phyloP scores from a whole-genome alignment of 352 stramenopile genomes.

The Globisporangium perplexum region DNA sequence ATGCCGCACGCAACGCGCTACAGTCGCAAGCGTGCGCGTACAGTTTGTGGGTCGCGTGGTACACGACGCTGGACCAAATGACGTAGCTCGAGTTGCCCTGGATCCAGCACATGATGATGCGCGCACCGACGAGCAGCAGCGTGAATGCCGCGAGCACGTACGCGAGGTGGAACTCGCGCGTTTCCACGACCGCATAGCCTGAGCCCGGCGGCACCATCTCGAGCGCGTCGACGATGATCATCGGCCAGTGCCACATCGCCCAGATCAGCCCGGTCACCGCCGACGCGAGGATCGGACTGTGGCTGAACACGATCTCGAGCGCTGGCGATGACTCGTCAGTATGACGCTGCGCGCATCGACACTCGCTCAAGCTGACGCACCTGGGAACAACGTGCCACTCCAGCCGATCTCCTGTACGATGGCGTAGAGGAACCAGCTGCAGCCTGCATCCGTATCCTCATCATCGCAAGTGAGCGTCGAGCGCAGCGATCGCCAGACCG shows the following conservation, averaged over 20 bases:
- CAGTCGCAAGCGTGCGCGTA: conserved; percentile 31
- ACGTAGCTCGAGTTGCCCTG: conserved; percentile 85
- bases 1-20: too few species aligned
- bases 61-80: conserved; percentile 86
- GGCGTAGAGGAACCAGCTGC: conserved; percentile 81
- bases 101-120: conserved; percentile 90
- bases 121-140: conserved; percentile 70
- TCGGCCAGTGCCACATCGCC: conserved; percentile 84
- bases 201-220: conserved; percentile 66
- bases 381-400: conserved; percentile 85
- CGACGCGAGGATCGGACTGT: conserved; percentile 84
- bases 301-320: conserved; percentile 83
- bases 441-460: conserved; percentile 42
- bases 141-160: conserved; percentile 81
- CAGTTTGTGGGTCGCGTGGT: conserved; percentile 84
- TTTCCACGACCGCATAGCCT: conserved; percentile 75
- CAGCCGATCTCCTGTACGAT: conserved; percentile 83
- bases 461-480: not conserved
- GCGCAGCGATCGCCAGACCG: not conserved
- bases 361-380: conserved; percentile 17
- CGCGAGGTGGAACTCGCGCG: conserved; percentile 64
- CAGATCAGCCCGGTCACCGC: conserved; percentile 79
- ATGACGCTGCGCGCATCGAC: not conserved
- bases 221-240: conserved; percentile 85
- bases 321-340: conserved; percentile 20